Percentiles rank a stretch among this genome's conserved stretches.
phyloP scores from a whole-genome alignment of 208 protist genomes.

The Vickermania spadyakhi region DNA sequence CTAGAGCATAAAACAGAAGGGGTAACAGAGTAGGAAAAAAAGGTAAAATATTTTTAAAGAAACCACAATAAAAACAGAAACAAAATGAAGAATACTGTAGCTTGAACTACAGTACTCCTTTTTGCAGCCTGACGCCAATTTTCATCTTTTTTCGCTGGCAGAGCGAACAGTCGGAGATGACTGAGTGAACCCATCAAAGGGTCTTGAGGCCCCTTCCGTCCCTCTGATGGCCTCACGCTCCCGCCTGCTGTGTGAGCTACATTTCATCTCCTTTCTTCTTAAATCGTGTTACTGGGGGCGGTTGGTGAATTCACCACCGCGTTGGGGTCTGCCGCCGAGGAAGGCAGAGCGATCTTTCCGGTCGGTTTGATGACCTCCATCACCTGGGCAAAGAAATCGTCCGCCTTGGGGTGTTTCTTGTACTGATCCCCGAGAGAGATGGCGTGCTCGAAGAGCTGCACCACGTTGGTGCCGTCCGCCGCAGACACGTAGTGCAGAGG shows the following conservation, averaged over 20 bases:
- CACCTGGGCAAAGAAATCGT: constrained; percentile 81
- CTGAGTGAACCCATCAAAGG: too few species aligned
- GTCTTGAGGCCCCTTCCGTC: too few species aligned
- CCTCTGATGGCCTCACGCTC: background rate
- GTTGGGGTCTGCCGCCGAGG: background rate
- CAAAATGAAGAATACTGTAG: too few species aligned
- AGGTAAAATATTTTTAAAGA: too few species aligned
- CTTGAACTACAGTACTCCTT: too few species aligned
- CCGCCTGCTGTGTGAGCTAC: background rate
- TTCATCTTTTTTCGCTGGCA: too few species aligned
- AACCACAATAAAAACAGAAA: too few species aligned
- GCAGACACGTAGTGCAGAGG: constrained; percentile 92
- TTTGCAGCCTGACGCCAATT: too few species aligned
- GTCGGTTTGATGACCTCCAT: constrained; percentile 56
- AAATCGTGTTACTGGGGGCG: background rate
- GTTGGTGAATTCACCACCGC: background rate
- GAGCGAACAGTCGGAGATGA: too few species aligned
- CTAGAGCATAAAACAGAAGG: too few species aligned
- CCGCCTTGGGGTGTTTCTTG: constrained; percentile 83
- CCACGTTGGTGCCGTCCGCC: constrained; percentile 92
- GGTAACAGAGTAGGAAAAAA: too few species aligned
- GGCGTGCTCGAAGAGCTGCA: constrained; percentile 85
- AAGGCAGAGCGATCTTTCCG: background rate
- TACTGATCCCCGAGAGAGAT: constrained; percentile 69
- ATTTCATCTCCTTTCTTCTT: background rate